Conservation (phyloP, 345 rosid species). For the Moringa oleifera region DNA sequence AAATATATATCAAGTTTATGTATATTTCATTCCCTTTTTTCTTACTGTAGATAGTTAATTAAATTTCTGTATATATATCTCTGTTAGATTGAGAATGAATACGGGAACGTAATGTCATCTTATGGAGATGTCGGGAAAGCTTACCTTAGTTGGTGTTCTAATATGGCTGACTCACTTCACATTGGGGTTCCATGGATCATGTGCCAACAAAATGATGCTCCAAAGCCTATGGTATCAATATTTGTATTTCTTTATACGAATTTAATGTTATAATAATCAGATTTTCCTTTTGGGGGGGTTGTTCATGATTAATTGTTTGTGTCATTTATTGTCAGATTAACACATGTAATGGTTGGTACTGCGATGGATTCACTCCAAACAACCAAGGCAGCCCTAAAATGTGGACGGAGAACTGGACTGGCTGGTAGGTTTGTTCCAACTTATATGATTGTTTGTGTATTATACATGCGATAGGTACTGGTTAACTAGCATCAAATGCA, state of each 20-base stretch:
- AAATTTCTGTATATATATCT: too few relatives aligned
- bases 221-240: conserved; percentile 38
- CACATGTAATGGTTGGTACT: conserved; percentile 55
- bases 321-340: conserved; percentile 22
- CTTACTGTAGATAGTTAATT: too few relatives aligned
- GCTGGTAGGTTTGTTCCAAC: conserved; percentile 40
- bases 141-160: conserved; percentile 64
- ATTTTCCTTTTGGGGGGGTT: too few relatives aligned
- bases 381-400: conserved; percentile 40
- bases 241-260: too few relatives aligned
- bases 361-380: conserved; percentile 35
- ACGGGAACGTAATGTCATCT: conserved; percentile 46
- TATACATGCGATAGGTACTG: too few relatives aligned
- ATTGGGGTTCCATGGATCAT: conserved; percentile 83
- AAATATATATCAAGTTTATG: neutral
- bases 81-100: conserved; percentile 73
- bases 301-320: too few relatives aligned
- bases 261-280: too few relatives aligned
- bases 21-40: too few relatives aligned
- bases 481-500: too few relatives aligned
- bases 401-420: conserved; percentile 77
- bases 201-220: conserved; percentile 70
- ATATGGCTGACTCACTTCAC: conserved; percentile 52
- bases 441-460: too few relatives aligned
- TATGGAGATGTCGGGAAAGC: conserved; percentile 56